These are phyloP conservation scores for Podospora sp. DNA, from an alignment of 495 filamentous ascomycete species.

Conservation along the genomic window DNA sequence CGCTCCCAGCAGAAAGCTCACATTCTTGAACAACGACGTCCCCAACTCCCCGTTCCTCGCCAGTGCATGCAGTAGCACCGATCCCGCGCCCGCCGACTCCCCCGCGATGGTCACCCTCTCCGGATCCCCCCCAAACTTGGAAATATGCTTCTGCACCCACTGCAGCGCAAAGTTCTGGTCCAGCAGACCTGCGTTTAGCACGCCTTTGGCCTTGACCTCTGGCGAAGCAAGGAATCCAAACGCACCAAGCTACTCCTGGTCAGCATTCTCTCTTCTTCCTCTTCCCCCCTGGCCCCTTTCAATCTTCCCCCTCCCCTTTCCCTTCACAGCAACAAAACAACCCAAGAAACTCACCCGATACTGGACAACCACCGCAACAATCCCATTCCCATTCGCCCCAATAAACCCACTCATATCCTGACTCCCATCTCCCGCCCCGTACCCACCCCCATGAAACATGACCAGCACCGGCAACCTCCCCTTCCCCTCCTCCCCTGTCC, in stretches of 20 bases:
- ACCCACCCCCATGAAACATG: slow-evolving; percentile 49
- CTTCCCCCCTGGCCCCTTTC: neutral
- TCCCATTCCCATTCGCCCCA: slow-evolving; percentile 24
- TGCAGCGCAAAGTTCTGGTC: slow-evolving; percentile 49
- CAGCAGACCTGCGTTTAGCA: slow-evolving; percentile 47
- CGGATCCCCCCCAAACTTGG: slow-evolving; percentile 53
- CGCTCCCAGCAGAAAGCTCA: neutral
- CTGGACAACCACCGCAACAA: slow-evolving; percentile 36
- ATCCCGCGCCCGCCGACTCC: slow-evolving; percentile 54
- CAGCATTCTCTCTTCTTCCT: neutral
- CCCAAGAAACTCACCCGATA: slow-evolving; percentile 33
- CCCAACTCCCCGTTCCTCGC: slow-evolving; percentile 10
- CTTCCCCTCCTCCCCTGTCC: neutral
- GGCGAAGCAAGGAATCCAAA: slow-evolving; percentile 31
- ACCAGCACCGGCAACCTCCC: slow-evolving; percentile 42
- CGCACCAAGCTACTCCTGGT: slow-evolving; percentile 26
- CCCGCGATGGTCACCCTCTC: slow-evolving; percentile 45
- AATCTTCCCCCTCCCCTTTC: neutral
- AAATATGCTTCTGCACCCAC: slow-evolving; percentile 60
- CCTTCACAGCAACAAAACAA: slow-evolving; percentile 25
- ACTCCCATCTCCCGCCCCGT: slow-evolving; percentile 39
- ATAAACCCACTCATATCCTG: slow-evolving; percentile 34
- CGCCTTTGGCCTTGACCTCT: slow-evolving; percentile 33
- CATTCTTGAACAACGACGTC: slow-evolving; percentile 22
- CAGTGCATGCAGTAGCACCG: slow-evolving; percentile 28